These are phyloP conservation scores for Sporothrix pallida DNA, from an alignment of 2,329 filamentous ascomycete genomes.

Conservation along the genomic window DNA sequence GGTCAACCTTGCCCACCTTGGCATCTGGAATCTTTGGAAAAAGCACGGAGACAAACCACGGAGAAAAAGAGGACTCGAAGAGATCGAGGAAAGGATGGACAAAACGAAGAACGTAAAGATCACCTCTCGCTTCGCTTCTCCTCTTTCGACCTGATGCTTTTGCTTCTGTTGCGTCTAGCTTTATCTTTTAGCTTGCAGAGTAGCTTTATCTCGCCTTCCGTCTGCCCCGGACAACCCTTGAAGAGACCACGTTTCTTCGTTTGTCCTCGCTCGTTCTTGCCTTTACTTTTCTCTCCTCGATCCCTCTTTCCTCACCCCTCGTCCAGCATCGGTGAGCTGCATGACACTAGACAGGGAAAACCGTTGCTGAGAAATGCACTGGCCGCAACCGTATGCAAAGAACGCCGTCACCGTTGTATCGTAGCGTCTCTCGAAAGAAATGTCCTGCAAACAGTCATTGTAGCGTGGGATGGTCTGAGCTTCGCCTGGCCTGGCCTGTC, in stretches of 20 bases:
- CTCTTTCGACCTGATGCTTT: neutral
- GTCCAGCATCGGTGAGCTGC: slow-evolving; percentile 29
- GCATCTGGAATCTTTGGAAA: neutral
- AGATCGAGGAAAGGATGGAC: too few relatives aligned
- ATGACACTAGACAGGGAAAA: slow-evolving; percentile 17
- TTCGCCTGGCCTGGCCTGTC: too few relatives aligned
- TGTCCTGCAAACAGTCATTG: too few relatives aligned
- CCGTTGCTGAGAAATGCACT: slow-evolving; percentile 2
- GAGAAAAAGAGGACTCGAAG: too few relatives aligned
- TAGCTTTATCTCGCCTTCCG: neutral
- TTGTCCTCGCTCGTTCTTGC: neutral
- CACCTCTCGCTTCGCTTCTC: slow-evolving; percentile 8
- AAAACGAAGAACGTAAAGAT: too few relatives aligned
- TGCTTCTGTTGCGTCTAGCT: neutral
- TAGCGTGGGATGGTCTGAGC: slow-evolving; percentile 23
- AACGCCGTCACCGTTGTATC: slow-evolving; percentile 13
- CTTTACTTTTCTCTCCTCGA: neutral
- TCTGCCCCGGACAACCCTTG: neutral
- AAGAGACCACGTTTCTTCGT: slow-evolving; percentile 11
- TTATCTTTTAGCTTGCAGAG: too few relatives aligned
- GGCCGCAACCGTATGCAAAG: neutral
- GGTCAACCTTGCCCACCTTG: neutral
- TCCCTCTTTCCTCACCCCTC: neutral
- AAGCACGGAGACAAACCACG: too few relatives aligned
- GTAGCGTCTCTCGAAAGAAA: neutral